Percentiles rank a stretch among this genome's conserved stretches.
These are phyloP conservation scores for Platanthera guangdongensis DNA, from an alignment of 106 monocot genomes.

Conservation along the genomic window DNA sequence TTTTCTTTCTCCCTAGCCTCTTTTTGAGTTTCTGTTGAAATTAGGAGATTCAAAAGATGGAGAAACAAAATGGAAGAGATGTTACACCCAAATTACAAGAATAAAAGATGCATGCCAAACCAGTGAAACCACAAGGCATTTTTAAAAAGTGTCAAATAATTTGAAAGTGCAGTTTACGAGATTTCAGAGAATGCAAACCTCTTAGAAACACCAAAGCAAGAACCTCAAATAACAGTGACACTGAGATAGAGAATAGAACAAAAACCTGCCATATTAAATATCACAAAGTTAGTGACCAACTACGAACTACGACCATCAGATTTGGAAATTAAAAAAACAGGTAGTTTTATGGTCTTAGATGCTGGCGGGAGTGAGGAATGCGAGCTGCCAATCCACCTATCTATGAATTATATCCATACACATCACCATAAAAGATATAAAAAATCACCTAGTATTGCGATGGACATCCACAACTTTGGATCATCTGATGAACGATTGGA, in stretches of 20 bases:
- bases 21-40: not conserved
- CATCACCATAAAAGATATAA: no score
- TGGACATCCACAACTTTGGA: no score
- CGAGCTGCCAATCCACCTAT: no score
- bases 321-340: not conserved
- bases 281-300: slow-evolving; percentile 3
- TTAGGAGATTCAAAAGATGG: not conserved
- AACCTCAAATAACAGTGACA: slow-evolving; percentile 36
- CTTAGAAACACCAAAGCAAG: slow-evolving; percentile 39
- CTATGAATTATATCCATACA: no score
- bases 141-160: not conserved
- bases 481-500: no score
- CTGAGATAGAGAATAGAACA: slow-evolving; percentile 35
- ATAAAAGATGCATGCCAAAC: not conserved
- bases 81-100: not conserved
- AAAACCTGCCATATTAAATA: slow-evolving; percentile 49
- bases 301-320: not conserved
- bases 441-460: no score
- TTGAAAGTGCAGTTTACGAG: not conserved
- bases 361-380: not conserved
- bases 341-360: not conserved
- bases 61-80: not conserved
- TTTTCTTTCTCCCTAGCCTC: not conserved
- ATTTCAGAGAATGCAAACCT: slow-evolving; percentile 29
- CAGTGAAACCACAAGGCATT: not conserved